Evolutionary conservation across 129 eudicot species (phyloP), one percentile per base, ranked within the genome.

Genomic region (Tagetes erecta): DNA sequence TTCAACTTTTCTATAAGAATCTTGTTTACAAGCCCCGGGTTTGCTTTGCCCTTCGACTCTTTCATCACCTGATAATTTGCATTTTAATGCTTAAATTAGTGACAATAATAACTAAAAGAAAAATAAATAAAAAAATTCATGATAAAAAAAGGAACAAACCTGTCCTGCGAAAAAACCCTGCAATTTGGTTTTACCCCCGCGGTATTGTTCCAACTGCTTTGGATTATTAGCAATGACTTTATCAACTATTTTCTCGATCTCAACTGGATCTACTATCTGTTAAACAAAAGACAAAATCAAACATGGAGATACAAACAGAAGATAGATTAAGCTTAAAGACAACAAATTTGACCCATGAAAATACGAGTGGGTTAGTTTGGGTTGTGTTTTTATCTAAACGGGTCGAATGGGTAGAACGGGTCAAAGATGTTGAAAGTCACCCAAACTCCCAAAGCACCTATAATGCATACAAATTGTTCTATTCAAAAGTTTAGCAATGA

Each of bases 151-250:
- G 51, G 9, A 47, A 36, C 80, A 67, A 64, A 94, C 99, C 96
- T 94, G 99, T 76, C 99, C 99, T 20, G 99, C 97, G 14, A 94
- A 94, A 68, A 50, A 94, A 2, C 89, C 97, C 79, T 94, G 96
- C 55, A 94, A 74, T 86, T 83, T 94, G 20, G 99, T 94, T 84
- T 85, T 94, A 58, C 99, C 99, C 64, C 86, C 91, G 9, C 91
- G 96, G 64, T 94, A 94, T 80, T 94, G 93, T 70, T 86, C 97
- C 76, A 94, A 70, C 64, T 94, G 97, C 85, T 88, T 91, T 58
- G 96, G 97, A 74, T 90, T 85, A 66, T 81, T 85, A 13, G 88
- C 87, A 6, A 94, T 80, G 59, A 88, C 97, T 84, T 82, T 86
- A 81, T 90, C 98, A 38, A 93, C 85, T 81, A 93, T 88, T 81